These are phyloP conservation scores for Diaporthe vaccinii DNA, from an alignment of 2,329 filamentous ascomycete genomes.

Conservation along the genomic window DNA sequence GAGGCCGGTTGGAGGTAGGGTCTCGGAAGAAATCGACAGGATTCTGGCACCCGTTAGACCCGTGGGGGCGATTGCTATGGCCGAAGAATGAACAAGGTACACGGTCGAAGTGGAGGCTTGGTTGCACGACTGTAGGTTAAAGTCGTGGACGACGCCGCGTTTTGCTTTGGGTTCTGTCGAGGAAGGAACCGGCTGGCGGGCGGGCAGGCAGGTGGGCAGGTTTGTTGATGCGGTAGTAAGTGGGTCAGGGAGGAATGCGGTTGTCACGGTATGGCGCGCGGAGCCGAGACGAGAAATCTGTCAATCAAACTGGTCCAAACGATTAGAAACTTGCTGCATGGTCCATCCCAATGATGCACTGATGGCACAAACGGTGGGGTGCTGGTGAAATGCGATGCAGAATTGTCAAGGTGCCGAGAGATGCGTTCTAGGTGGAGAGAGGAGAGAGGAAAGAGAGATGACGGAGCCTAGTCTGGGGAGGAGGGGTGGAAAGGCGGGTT, in stretches of 20 bases:
- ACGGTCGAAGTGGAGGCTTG: not conserved
- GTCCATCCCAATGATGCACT: conserved; percentile 23
- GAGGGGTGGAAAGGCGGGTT: conserved; percentile 37
- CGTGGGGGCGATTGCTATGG: conserved; percentile 24
- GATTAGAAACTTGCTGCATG: conserved; percentile 31
- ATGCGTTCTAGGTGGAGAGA: conserved; percentile 29
- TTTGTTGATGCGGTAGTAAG: conserved; percentile 29
- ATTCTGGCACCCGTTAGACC: conserved; percentile 28
- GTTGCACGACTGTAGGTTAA: not conserved
- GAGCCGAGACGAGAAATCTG: conserved; percentile 18
- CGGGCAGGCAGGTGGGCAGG: conserved; percentile 7
- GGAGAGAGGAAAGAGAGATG: conserved; percentile 36
- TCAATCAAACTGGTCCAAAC: conserved; percentile 37
- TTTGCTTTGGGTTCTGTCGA: conserved; percentile 27
- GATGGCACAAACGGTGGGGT: conserved; percentile 1
- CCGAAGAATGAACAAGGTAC: conserved; percentile 1
- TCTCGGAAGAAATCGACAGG: conserved; percentile 17
- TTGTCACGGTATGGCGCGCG: conserved; percentile 35
- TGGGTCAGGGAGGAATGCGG: conserved; percentile 36
- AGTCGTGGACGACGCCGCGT: conserved; percentile 15
- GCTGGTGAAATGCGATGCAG: conserved; percentile 36
- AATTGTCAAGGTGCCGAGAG: conserved; percentile 38
- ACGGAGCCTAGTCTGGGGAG: conserved; percentile 36
- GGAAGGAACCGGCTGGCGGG: conserved; percentile 23
- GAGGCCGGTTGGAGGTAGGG: not conserved